Conservation (phyloP, 1,284 basidiomycete species). For the Cutaneotrichosporon sp. region DNA sequence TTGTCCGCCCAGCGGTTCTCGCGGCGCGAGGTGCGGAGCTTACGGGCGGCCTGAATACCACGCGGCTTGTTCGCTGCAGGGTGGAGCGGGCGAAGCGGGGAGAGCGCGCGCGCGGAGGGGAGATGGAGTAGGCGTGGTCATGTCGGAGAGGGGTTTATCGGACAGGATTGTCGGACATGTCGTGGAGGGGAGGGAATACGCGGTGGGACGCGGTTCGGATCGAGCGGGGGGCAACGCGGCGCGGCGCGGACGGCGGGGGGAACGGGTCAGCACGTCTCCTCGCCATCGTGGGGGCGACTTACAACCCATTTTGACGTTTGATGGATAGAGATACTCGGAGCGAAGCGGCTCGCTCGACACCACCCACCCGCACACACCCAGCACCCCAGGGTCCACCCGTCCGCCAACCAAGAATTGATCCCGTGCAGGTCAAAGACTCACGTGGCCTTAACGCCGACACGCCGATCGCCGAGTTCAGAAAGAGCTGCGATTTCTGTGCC, state of each 20-base stretch:
- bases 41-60: conserved; percentile 98
- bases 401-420: conserved; percentile 1
- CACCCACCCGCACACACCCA: too few relatives aligned
- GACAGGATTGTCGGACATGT: neutral
- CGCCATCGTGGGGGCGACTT: conserved; percentile 29
- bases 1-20: conserved; percentile 99
- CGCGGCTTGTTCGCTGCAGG: conserved; percentile 87
- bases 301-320: conserved; percentile 55
- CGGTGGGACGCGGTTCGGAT: neutral
- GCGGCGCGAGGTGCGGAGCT: conserved; percentile 91
- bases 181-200: neutral
- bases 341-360: conserved; percentile 2
- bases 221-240: too few relatives aligned
- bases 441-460: neutral
- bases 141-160: neutral
- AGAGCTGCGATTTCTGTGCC: neutral
- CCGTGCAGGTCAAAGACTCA: neutral
- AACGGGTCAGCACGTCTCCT: conserved; percentile 16
- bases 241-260: neutral
- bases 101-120: too few relatives aligned
- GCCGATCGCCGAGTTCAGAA: too few relatives aligned
- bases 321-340: conserved; percentile 27
- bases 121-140: too few relatives aligned
- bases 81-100: conserved; percentile 3
- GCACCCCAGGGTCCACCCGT: too few relatives aligned